These are phyloP conservation scores for Piper betle DNA, from an alignment of 164 flowering plant genomes.

Conservation along the genomic window DNA sequence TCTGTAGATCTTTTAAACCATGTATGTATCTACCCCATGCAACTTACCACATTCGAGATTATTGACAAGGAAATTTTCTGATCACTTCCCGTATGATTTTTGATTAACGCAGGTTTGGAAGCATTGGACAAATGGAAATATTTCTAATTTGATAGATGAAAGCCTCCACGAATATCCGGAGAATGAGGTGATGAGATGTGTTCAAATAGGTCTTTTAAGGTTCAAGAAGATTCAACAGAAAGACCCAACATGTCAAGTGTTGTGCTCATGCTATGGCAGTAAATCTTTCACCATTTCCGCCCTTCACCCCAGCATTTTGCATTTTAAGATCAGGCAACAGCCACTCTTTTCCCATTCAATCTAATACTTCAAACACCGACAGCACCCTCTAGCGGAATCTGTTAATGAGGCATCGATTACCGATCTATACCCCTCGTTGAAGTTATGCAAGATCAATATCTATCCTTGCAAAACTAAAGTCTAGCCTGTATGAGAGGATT, in stretches of 20 bases:
- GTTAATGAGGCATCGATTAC: neutral
- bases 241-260: conserved; percentile 40
- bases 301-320: conserved; percentile 36
- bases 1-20: conserved; percentile 2
- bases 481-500: too few species aligned
- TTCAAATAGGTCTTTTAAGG: conserved; percentile 37
- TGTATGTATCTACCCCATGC: conserved; percentile 2
- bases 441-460: neutral
- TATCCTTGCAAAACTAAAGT: too few species aligned
- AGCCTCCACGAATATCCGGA: neutral
- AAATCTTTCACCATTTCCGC: conserved; percentile 14
- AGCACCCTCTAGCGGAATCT: neutral
- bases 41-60: too few species aligned
- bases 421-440: neutral
- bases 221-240: conserved; percentile 19
- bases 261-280: conserved; percentile 29
- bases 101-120: conserved; percentile 4
- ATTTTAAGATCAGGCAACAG: neutral
- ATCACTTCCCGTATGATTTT: neutral
- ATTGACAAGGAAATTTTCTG: too few species aligned
- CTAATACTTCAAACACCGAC: neutral
- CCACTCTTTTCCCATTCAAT: neutral
- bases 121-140: conserved; percentile 2
- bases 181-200: conserved; percentile 24
- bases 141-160: conserved; percentile 15